Base-by-base conservation (phyloP, 768 basidiomycete species). In the Auricularia cornea region DNA sequence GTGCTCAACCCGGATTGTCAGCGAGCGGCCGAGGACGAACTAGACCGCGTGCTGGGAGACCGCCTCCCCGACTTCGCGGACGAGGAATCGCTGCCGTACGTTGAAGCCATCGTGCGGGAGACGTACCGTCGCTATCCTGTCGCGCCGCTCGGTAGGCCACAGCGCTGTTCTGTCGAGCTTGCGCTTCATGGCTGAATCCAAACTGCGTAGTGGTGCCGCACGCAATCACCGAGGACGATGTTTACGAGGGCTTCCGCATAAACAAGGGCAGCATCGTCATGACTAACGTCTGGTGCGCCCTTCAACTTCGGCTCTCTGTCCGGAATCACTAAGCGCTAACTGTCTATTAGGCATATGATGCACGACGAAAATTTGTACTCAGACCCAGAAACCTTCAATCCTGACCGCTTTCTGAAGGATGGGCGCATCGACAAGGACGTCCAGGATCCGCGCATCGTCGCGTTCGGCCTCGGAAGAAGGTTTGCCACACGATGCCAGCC, bases 211-310 rank as follows among this genome's bases (percentile, higher is more conserved):
- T n/a, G n/a, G n/a, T n/a, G n/a, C n/a, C n/a, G n/a, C n/a, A n/a
- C n/a, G n/a, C n/a, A n/a, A 14, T 35, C 96, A 0, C 95, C 98
- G 70, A 80, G 85, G 6, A 60, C 63, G 23, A n/a, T 40, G 14
- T 64, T 63, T 33, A 38, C 65, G 4, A 16, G 65, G 35, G 44
- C 5, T 12, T 48, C 11, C 18, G 10, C 18, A 18, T 48, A 5
- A 11, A 48, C 5, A 48, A 23, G 18, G 18, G 44, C 12, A 20
- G 18, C 20, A 48, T 18, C 6, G 44, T 48, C 12, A 48, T 48
- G 6, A 5, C 23, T 5, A 48, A 48, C 44, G 44, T 20, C 18
- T 48, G 44, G 44, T 48, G 20, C 18, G 44, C 20, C 5, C 18
- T 5, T 5, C 18, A 14, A 11, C 5, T 48, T 8, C 16, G n/a